A percentile compares a stretch with the other conserved stretches of the same genome.
These are phyloP conservation scores for Penicillium concentricum DNA, from an alignment of 2,329 filamentous ascomycete genomes.

Conservation along the genomic window DNA sequence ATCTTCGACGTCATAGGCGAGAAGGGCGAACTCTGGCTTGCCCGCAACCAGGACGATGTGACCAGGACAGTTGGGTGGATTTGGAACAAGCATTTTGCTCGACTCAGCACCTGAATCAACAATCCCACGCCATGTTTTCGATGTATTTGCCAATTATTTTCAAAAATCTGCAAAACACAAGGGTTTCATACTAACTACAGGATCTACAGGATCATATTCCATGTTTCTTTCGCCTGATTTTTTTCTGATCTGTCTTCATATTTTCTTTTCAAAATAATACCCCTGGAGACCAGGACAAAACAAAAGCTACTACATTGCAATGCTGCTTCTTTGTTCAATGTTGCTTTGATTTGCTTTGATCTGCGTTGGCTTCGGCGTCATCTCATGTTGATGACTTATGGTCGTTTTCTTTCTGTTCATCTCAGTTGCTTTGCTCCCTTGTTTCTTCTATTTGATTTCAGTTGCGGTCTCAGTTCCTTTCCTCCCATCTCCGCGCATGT, in stretches of 20 bases:
- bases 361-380: background rate
- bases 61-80: slow-evolving; percentile 86
- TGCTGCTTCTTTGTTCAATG: slow-evolving; percentile 7
- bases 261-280: background rate
- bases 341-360: slow-evolving; percentile 4
- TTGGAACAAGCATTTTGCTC: slow-evolving; percentile 96
- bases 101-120: slow-evolving; percentile 36
- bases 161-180: background rate
- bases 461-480: background rate
- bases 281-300: background rate
- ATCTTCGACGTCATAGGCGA: slow-evolving; percentile 92
- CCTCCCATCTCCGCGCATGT: background rate
- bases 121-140: background rate
- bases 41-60: slow-evolving; percentile 92
- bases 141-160: background rate
- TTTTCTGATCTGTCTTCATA: slow-evolving; percentile 9
- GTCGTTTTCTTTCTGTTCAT: background rate
- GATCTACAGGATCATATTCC: slow-evolving; percentile 1
- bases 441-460: background rate
- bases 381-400: background rate
- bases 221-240: background rate
- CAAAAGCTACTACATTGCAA: background rate
- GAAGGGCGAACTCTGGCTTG: slow-evolving; percentile 96
- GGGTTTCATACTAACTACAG: background rate
- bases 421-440: background rate